These are phyloP conservation scores for Beauveria caledonica DNA, from an alignment of 2,329 filamentous ascomycete species.

Conservation along the genomic window DNA sequence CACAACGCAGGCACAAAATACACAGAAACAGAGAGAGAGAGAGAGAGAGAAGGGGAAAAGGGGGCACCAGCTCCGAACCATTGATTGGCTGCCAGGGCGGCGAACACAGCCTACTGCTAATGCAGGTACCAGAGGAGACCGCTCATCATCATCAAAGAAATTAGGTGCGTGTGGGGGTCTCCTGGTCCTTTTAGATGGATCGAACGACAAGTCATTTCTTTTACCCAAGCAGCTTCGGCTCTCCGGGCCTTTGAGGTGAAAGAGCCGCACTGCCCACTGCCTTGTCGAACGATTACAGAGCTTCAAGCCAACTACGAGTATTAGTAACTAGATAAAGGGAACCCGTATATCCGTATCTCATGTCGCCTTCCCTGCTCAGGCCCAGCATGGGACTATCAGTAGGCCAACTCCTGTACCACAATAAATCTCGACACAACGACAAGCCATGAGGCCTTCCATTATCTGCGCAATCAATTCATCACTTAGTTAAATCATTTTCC, in stretches of 20 bases:
- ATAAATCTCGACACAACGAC: no score
- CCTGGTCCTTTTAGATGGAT: no score
- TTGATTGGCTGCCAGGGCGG: not conserved
- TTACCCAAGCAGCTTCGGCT: not conserved
- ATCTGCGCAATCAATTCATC: no score
- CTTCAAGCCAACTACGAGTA: no score
- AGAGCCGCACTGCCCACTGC: not conserved
- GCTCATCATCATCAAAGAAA: conserved; percentile 11
- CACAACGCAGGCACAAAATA: not conserved
- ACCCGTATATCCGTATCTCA: no score
- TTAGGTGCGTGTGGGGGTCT: conserved; percentile 6
- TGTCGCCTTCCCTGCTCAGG: no score
- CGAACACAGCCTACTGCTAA: not conserved
- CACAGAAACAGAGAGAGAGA: not conserved
- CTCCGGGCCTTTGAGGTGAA: not conserved
- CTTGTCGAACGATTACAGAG: not conserved
- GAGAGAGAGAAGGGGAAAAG: not conserved
- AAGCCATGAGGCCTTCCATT: no score
- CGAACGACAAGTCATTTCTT: not conserved
- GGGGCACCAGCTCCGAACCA: not conserved
- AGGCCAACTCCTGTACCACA: no score
- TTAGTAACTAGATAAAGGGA: no score
- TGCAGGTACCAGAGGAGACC: conserved; percentile 6
- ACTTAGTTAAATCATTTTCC: no score
- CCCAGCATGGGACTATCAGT: no score